Conservation (phyloP, 164 flowering plant species). For the Echeveria elegans region DNA sequence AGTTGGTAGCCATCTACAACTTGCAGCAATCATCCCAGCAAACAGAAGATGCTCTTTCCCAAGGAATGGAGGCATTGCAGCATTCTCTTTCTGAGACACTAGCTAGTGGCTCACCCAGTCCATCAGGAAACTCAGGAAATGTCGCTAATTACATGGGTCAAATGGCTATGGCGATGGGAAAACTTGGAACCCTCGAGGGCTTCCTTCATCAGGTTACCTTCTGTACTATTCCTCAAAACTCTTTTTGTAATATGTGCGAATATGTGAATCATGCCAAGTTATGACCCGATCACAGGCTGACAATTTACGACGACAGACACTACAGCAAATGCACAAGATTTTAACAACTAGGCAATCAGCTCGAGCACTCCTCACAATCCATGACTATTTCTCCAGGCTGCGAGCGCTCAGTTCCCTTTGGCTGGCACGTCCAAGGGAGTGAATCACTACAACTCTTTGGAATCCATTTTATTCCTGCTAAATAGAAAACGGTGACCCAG, state of each 20-base stretch:
- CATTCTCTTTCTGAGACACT: constrained; percentile 9
- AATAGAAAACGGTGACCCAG: not conserved
- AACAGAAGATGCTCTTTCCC: constrained; percentile 9
- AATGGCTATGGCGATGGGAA: constrained; percentile 11
- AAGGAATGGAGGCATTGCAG: constrained; percentile 11
- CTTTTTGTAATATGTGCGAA: not conserved
- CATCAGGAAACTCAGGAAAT: constrained; percentile 7
- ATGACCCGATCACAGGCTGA: constrained; percentile 5
- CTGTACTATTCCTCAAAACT: not conserved
- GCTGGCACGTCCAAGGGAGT: constrained; percentile 10
- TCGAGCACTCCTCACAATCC: constrained; percentile 7
- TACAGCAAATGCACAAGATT: constrained; percentile 8
- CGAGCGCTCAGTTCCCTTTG: constrained; percentile 9
- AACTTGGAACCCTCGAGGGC: constrained; percentile 9
- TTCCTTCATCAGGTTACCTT: constrained; percentile 5
- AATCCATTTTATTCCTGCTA: not conserved
- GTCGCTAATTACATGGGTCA: constrained; percentile 10
- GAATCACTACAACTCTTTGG: not conserved
- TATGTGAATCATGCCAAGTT: not conserved
- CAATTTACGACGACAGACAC: constrained; percentile 8
- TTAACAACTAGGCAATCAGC: constrained; percentile 8
- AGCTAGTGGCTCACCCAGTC: constrained; percentile 6
- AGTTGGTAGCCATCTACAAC: constrained; percentile 7
- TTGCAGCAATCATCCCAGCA: constrained; percentile 10
- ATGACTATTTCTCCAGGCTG: constrained; percentile 8